A percentile compares a stretch with the other conserved stretches of the same genome.
phyloP scores from a whole-genome alignment of 345 rosid species.

The Combretum micranthum region DNA sequence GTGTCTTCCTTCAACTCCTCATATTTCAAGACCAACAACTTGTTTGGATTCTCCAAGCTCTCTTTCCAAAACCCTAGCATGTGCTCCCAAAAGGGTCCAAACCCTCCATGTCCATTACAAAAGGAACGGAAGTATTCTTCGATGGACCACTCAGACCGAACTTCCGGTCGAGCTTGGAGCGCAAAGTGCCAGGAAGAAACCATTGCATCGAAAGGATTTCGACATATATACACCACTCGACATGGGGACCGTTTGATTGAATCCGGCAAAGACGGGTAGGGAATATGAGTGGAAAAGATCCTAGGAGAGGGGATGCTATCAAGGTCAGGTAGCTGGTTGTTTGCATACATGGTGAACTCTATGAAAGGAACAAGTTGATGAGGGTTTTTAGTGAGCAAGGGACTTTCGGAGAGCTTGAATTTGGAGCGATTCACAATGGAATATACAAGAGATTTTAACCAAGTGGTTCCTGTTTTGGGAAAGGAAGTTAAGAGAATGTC shows the following conservation, averaged over 20 bases:
- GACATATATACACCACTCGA: neutral
- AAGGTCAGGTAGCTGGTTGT: slow-evolving; percentile 6
- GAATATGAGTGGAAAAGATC: neutral
- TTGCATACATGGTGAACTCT: slow-evolving; percentile 8
- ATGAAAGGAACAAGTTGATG: slow-evolving; percentile 25
- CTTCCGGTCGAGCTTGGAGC: neutral
- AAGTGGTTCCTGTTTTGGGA: slow-evolving; percentile 28
- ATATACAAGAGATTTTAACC: slow-evolving; percentile 26
- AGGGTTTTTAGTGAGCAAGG: slow-evolving; percentile 18
- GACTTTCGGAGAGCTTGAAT: neutral
- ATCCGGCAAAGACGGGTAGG: neutral
- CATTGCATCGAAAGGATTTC: neutral
- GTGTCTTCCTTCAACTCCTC: slow-evolving; percentile 32
- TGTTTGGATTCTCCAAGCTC: slow-evolving; percentile 17
- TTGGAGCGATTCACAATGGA: slow-evolving; percentile 8
- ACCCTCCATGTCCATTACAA: slow-evolving; percentile 14
- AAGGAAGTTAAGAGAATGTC: slow-evolving; percentile 17
- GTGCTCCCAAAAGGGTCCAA: slow-evolving; percentile 35
- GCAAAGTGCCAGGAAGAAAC: neutral
- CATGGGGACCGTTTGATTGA: neutral
- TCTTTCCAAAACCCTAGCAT: slow-evolving; percentile 26
- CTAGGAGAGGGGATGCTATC: neutral
- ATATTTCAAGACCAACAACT: slow-evolving; percentile 24
- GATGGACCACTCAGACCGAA: neutral
- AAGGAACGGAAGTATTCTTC: slow-evolving; percentile 15